These are phyloP conservation scores for Scheffersomyces spartinae DNA, from an alignment of 805 yeast species.

Conservation along the genomic window DNA sequence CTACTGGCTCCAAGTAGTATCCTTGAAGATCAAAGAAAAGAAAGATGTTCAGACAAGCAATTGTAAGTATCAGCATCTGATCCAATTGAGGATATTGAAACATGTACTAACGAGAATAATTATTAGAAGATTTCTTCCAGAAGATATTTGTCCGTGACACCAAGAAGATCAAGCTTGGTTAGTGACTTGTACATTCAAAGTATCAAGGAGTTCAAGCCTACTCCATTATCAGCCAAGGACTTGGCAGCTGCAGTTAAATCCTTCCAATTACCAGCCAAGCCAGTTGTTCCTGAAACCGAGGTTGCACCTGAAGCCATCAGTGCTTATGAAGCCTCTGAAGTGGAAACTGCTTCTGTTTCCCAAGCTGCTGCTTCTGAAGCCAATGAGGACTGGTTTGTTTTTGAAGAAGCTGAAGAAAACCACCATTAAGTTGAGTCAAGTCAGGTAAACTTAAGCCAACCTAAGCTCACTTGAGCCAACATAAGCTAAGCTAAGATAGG, in stretches of 20 bases:
- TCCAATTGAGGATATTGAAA: neutral
- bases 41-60: slow-evolving; percentile 31
- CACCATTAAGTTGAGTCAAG: slow-evolving; percentile 40
- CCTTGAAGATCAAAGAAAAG: too few relatives aligned
- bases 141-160: slow-evolving; percentile 31
- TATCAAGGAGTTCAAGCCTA: slow-evolving; percentile 81
- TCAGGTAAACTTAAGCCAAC: too few relatives aligned
- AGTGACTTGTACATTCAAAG: slow-evolving; percentile 82
- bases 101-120: slow-evolving; percentile 1
- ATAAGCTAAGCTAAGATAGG: too few relatives aligned
- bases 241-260: slow-evolving; percentile 71
- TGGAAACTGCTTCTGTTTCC: slow-evolving; percentile 55
- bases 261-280: slow-evolving; percentile 75
- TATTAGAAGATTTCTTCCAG: slow-evolving; percentile 7
- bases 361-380: slow-evolving; percentile 29
- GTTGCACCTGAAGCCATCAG: slow-evolving; percentile 56
- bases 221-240: slow-evolving; percentile 58
- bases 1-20: too few relatives aligned
- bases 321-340: slow-evolving; percentile 58
- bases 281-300: slow-evolving; percentile 63
- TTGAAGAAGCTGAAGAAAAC: slow-evolving; percentile 54
- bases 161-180: slow-evolving; percentile 46
- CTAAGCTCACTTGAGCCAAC: too few relatives aligned
- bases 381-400: slow-evolving; percentile 67
- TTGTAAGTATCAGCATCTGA: slow-evolving; percentile 18